Evolutionary conservation across 2,329 filamentous ascomycete species (phyloP).

Genomic region (Phaeophleospora eucalypticola): DNA sequence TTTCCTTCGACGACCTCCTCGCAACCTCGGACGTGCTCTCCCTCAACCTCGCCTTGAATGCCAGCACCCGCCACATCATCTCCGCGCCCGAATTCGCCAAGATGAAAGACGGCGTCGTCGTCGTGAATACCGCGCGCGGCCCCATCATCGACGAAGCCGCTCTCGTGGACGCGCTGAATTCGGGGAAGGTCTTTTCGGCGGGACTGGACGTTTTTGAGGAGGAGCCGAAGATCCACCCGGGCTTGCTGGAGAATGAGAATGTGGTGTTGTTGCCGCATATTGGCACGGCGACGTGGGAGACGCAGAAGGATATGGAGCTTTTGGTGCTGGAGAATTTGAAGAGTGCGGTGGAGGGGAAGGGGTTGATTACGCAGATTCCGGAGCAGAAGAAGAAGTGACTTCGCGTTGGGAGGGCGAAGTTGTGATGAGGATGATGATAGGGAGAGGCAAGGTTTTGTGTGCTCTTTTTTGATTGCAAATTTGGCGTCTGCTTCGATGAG

Average conservation of each 20-base stretch:
- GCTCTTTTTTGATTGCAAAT: no score
- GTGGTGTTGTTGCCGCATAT: slow-evolving; percentile 57
- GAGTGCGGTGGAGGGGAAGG: slow-evolving; percentile 53
- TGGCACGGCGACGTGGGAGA: slow-evolving; percentile 57
- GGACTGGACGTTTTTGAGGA: slow-evolving; percentile 58
- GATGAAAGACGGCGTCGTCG: slow-evolving; percentile 55
- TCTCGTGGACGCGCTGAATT: slow-evolving; percentile 51
- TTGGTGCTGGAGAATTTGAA: slow-evolving; percentile 56
- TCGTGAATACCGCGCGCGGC: slow-evolving; percentile 57
- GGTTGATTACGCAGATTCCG: slow-evolving; percentile 56
- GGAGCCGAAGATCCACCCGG: slow-evolving; percentile 53
- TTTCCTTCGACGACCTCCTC: slow-evolving; percentile 54
- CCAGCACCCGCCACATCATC: slow-evolving; percentile 52
- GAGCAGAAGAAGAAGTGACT: slow-evolving; percentile 51
- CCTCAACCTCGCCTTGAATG: slow-evolving; percentile 51
- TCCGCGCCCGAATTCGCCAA: slow-evolving; percentile 46
- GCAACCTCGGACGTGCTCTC: slow-evolving; percentile 52
- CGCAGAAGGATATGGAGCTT: slow-evolving; percentile 59
- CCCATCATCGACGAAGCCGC: slow-evolving; percentile 55
- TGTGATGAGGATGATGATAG: no score
- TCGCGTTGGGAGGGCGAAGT: no score
- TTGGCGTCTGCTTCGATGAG: no score
- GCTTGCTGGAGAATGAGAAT: slow-evolving; percentile 47
- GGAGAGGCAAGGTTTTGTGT: background rate
- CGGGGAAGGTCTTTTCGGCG: slow-evolving; percentile 51